phyloP scores from a whole-genome alignment of 179 eudicot species.

The Spinacia oleracea region DNA sequence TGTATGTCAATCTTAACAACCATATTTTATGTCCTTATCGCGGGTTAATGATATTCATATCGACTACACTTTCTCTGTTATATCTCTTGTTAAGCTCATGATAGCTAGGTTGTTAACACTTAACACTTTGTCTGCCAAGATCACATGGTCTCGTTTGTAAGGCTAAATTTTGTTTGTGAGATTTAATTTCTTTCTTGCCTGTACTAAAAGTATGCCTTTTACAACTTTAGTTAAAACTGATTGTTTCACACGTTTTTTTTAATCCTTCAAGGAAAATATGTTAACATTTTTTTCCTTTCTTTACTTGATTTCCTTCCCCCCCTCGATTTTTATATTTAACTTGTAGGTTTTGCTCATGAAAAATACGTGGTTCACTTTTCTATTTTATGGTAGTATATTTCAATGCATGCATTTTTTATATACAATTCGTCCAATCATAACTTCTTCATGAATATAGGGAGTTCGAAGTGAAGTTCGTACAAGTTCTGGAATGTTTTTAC shows the following conservation, averaged over 20 bases:
- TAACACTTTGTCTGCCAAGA: not conserved
- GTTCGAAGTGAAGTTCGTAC: slow-evolving; percentile 84
- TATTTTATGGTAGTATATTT: slow-evolving; percentile 4
- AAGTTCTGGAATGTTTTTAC: slow-evolving; percentile 97
- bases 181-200: not conserved
- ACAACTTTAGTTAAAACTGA: not conserved
- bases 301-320: not conserved
- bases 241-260: not conserved
- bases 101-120: not conserved
- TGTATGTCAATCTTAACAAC: not conserved
- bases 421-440: not conserved
- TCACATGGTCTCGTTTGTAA: not conserved
- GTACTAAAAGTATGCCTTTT: not conserved
- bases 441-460: slow-evolving; percentile 47
- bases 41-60: not conserved
- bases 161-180: not conserved
- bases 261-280: not conserved
- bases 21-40: not conserved
- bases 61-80: not conserved
- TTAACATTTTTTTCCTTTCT: not conserved
- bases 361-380: not conserved
- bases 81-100: not conserved
- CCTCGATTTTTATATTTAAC: not conserved
- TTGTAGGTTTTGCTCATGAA: not conserved
- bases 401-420: not conserved